Percentiles rank a stretch among this genome's conserved stretches.
phyloP scores from a whole-genome alignment of 192 early-diverging fungal species.

The Spizellomyces punctatus region DNA sequence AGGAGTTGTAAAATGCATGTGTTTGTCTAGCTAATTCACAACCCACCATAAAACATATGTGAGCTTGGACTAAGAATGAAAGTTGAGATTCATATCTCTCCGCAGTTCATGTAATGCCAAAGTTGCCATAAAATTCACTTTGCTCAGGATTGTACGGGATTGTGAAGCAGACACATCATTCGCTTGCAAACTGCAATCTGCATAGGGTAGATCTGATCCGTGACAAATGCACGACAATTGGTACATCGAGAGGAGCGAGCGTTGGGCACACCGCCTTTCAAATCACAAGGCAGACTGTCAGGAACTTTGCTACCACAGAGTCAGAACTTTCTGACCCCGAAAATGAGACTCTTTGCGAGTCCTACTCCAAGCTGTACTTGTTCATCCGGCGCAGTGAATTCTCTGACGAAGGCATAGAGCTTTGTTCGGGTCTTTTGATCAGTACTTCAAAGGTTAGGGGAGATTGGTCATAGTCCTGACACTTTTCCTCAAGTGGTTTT shows the following conservation, averaged over 20 bases:
- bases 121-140: conserved; percentile 65
- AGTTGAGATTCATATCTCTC: conserved; percentile 43
- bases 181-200: conserved; percentile 81
- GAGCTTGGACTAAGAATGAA: too few relatives aligned
- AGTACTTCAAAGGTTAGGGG: conserved; percentile 64
- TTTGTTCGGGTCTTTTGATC: conserved; percentile 43
- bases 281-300: conserved; percentile 41
- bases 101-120: conserved; percentile 84
- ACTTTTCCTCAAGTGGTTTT: conserved; percentile 45
- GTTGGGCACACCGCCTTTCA: conserved; percentile 70
- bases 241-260: conserved; percentile 67
- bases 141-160: conserved; percentile 72
- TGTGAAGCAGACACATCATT: conserved; percentile 68
- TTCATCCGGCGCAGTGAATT: conserved; percentile 65
- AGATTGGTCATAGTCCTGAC: conserved; percentile 2
- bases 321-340: background rate
- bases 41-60: background rate
- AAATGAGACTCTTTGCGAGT: conserved; percentile 37
- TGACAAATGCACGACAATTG: conserved; percentile 75
- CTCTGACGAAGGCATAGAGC: conserved; percentile 70
- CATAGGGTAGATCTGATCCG: conserved; percentile 58
- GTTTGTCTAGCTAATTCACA: conserved; percentile 63
- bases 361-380: conserved; percentile 54
- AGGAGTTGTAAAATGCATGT: conserved; percentile 62
- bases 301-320: background rate